Conservation (phyloP, 768 basidiomycete species). For the Solioccasus polychromus region DNA sequence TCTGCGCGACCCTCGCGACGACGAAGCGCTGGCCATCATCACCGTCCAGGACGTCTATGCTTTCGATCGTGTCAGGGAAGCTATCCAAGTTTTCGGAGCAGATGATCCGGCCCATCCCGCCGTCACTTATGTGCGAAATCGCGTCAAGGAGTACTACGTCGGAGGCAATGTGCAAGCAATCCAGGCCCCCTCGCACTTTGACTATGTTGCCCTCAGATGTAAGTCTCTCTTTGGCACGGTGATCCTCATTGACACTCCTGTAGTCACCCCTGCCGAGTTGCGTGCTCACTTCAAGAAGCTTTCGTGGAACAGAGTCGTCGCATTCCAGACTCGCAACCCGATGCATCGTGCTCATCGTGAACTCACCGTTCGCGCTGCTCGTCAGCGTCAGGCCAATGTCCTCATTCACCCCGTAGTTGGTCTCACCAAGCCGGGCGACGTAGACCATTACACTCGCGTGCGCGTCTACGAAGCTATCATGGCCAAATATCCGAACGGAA, state of each 20-base stretch:
- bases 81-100: constrained; percentile 87
- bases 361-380: constrained; percentile 94
- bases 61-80: constrained; percentile 85
- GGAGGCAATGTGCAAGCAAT: constrained; percentile 95
- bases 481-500: constrained; percentile 97
- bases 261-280: constrained; percentile 93
- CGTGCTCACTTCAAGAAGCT: constrained; percentile 96
- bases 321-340: constrained; percentile 99
- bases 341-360: constrained; percentile 99
- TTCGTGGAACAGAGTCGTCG: constrained; percentile 95
- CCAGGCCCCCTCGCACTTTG: constrained; percentile 86
- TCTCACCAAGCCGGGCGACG: constrained; percentile 92
- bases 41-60: constrained; percentile 90
- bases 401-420: constrained; percentile 99
- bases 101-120: constrained; percentile 95
- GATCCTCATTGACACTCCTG: neutral
- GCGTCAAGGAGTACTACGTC: constrained; percentile 83
- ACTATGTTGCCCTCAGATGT: constrained; percentile 95
- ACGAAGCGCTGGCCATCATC: constrained; percentile 86
- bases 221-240: constrained; percentile 25
- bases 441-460: constrained; percentile 91
- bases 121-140: constrained; percentile 84
- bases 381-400: constrained; percentile 92
- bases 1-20: constrained; percentile 91
- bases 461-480: constrained; percentile 98